phyloP scores from a whole-genome alignment of 768 basidiomycete genomes.

The Serendipita indica region DNA sequence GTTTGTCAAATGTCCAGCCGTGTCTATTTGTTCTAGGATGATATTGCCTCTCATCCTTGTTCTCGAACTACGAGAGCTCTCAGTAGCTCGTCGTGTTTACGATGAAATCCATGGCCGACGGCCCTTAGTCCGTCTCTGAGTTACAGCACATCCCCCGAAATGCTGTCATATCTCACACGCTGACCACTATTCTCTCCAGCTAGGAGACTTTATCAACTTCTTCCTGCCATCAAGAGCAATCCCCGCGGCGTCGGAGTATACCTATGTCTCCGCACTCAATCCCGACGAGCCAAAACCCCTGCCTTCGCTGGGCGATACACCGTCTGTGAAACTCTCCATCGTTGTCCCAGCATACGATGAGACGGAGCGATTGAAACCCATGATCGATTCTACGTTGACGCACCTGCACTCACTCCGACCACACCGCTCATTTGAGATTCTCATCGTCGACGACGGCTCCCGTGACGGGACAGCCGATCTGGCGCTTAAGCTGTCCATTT shows the following conservation, averaged over 20 bases:
- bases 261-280: constrained; percentile 44
- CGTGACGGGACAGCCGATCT: constrained; percentile 53
- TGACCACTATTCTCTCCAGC: neutral
- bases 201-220: neutral
- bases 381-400: constrained; percentile 63
- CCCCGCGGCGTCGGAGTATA: constrained; percentile 50
- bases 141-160: constrained; percentile 1
- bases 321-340: constrained; percentile 57
- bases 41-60: constrained; percentile 7
- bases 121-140: neutral
- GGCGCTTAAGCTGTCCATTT: constrained; percentile 45
- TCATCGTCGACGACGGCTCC: constrained; percentile 87
- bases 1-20: too few species aligned
- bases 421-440: constrained; percentile 54
- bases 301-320: constrained; percentile 35
- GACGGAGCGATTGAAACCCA: constrained; percentile 59
- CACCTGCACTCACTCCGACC: constrained; percentile 35
- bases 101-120: neutral
- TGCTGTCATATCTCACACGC: neutral
- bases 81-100: neutral
- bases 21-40: neutral
- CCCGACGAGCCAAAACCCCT: constrained; percentile 42
- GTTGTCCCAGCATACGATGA: constrained; percentile 92
- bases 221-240: constrained; percentile 15
- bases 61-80: neutral